These are phyloP conservation scores for Luvunga scandens DNA, from an alignment of 345 rosid genomes.

Conservation along the genomic window DNA sequence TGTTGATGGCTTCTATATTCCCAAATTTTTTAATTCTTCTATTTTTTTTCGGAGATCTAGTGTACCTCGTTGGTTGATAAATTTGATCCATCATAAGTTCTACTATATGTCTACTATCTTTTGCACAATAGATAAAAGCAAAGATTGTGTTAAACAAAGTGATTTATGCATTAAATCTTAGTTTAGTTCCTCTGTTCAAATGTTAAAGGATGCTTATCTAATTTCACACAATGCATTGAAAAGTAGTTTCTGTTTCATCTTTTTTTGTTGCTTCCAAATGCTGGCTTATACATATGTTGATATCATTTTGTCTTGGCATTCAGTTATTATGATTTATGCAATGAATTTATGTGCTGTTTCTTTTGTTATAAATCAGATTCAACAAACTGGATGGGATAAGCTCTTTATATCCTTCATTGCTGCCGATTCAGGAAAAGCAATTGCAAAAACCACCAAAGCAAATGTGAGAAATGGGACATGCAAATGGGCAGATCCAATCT, in stretches of 20 bases:
- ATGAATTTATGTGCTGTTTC: neutral
- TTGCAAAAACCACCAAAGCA: conserved; percentile 90
- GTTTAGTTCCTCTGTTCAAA: conserved; percentile 3
- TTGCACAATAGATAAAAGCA: neutral
- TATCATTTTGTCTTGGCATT: neutral
- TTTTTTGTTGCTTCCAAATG: neutral
- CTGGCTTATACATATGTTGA: neutral
- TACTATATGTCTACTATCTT: neutral
- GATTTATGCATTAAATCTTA: neutral
- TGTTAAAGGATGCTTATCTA: neutral
- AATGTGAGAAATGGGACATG: conserved; percentile 94
- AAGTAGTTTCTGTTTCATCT: neutral
- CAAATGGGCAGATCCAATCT: conserved; percentile 99
- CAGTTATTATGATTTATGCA: neutral
- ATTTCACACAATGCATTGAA: neutral
- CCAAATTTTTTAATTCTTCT: neutral
- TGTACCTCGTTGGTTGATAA: neutral
- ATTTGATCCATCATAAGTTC: neutral
- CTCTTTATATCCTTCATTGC: conserved; percentile 87
- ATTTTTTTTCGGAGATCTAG: neutral
- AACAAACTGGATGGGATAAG: conserved; percentile 96
- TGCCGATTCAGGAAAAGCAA: conserved; percentile 88
- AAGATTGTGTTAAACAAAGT: no score
- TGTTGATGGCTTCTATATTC: neutral
- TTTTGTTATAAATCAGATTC: conserved; percentile 49